Percentiles rank a stretch among this genome's conserved stretches.
These are phyloP conservation scores for Phytophthora tubulina DNA, from an alignment of 352 stramenopile species.

Conservation along the genomic window DNA sequence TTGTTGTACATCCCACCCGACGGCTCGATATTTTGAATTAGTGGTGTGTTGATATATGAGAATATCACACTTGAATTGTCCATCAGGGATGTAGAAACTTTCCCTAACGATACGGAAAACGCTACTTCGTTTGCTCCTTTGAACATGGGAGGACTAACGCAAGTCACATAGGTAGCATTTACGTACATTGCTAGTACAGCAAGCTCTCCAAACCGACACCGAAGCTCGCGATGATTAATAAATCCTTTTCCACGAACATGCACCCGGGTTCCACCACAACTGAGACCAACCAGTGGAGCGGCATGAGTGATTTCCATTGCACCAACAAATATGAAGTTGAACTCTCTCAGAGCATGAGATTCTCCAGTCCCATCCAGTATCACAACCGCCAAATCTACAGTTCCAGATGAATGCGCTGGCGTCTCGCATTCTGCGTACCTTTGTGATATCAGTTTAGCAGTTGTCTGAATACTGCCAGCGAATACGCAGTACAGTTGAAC, in stretches of 20 bases:
- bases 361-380: conserved; percentile 5
- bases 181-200: conserved; percentile 31
- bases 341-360: conserved; percentile 15
- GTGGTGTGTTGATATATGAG: conserved; percentile 43
- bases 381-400: conserved; percentile 33
- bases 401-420: conserved; percentile 33
- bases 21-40: conserved; percentile 40
- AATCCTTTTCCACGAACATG: conserved; percentile 51
- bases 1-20: conserved; percentile 38
- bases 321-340: conserved; percentile 50
- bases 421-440: conserved; percentile 39
- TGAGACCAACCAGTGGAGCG: conserved; percentile 33
- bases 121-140: conserved; percentile 12
- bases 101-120: conserved; percentile 42
- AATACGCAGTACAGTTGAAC: conserved; percentile 47
- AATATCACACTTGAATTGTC: conserved; percentile 30
- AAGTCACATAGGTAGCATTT: conserved; percentile 40
- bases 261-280: conserved; percentile 43
- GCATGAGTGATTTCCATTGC: conserved; percentile 43
- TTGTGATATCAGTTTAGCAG: conserved; percentile 14
- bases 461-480: conserved; percentile 10
- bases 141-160: conserved; percentile 47
- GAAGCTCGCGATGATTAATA: conserved; percentile 36
- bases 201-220: conserved; percentile 48
- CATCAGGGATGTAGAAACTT: conserved; percentile 11